Base-by-base conservation (phyloP, 192 early-diverging fungal species). In the Mortierella claussenii region DNA sequence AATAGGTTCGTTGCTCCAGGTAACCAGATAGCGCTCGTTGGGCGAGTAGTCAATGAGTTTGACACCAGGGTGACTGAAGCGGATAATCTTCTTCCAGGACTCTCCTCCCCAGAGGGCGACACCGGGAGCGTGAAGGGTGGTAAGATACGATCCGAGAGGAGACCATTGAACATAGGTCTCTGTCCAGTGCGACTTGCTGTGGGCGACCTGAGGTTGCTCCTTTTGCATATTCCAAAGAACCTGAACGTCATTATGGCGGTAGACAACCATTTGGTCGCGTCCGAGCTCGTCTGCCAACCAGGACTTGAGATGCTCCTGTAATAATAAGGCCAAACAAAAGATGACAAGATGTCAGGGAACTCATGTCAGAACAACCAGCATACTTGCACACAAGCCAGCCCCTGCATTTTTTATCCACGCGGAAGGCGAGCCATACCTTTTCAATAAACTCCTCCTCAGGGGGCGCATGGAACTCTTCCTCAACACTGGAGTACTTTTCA, bases 51-150 rank as follows among this genome's bases (percentile, higher is more conserved):
- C 96, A 53, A 95, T 91, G 40, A 95, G 78, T 69, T 92, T 92
- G 46, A 97, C 95, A 68, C 91, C 90, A 27, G 91, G 91, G 73
- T 99, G 98, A 26, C 91, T 88, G 67, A 98, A 97, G 26, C 95
- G 92, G 65, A 90, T 85, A 57, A 98, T 92, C 83, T 95, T 93
- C 69, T 88, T 90, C 91, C 93, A 97, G 44, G 88, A 89, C 21
- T 91, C 87, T 26, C 97, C 97, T 74, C 98, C 96, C 98, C 98
- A 99, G 65, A 99, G 87, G 28, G 87, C 95, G 48, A 98, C 89
- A 60, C 98, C 98, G 79, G 92, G 94, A 53, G 86, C 85, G 75
- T 99, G 98, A 87, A 97, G 90, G 21, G 98, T 97, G 37, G 92
- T 87, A 53, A 99, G 85, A 80, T 95, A 99, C 21, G 93, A 92